Evolutionary conservation across 371 early-diverging fungal genomes (phyloP).

Genomic region (Polyrhizophydium stewartii): DNA sequence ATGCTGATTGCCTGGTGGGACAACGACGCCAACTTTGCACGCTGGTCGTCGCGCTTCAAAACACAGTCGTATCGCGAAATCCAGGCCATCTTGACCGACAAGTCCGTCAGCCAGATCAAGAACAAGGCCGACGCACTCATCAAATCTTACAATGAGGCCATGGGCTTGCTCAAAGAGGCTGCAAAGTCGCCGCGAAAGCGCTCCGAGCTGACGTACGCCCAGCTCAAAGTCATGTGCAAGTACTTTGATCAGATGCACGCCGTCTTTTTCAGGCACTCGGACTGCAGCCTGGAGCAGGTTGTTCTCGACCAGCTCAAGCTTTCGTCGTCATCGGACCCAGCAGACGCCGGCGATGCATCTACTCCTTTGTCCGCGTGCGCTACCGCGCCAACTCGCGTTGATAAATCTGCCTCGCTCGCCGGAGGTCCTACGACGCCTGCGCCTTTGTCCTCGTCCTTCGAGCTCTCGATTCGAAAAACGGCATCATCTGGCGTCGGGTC

Average conservation of each 20-base stretch:
- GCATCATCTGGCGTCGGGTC: no score
- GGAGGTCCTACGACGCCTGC: no score
- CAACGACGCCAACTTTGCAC: background rate
- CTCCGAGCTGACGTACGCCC: background rate
- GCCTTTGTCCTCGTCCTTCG: no score
- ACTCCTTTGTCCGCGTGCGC: no score
- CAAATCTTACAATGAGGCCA: slow-evolving; percentile 2
- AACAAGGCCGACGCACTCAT: background rate
- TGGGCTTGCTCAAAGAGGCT: background rate
- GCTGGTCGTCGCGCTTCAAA: background rate
- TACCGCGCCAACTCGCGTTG: no score
- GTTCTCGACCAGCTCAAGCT: background rate
- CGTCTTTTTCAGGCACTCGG: background rate
- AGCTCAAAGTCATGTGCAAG: background rate
- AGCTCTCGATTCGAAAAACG: no score
- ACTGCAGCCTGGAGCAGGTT: background rate
- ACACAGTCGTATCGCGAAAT: background rate
- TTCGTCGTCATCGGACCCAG: no score
- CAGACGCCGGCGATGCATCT: no score
- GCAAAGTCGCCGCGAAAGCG: background rate
- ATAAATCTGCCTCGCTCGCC: no score
- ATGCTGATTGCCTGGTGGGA: background rate
- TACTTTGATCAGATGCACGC: background rate
- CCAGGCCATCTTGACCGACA: background rate
- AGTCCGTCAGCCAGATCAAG: background rate